Conservation (phyloP, 768 basidiomycete species). For the Russula earlei region DNA sequence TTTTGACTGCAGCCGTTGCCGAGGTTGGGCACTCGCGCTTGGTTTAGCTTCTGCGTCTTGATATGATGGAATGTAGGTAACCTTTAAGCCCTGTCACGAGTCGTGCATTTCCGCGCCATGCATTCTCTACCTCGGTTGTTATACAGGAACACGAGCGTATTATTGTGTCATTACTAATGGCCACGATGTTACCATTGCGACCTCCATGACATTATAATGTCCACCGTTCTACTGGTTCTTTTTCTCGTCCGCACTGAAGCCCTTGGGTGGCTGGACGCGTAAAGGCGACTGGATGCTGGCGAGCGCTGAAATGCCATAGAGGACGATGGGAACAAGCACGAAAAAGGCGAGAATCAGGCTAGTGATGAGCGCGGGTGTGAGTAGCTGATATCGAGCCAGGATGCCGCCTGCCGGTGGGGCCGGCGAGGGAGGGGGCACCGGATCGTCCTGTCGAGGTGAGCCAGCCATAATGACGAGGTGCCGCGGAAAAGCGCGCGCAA, state of each 20-base stretch:
- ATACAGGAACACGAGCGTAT: too few species aligned
- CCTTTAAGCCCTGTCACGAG: too few species aligned
- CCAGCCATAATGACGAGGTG: conserved; percentile 63
- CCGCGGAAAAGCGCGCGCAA: conserved; percentile 43
- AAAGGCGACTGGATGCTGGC: conserved; percentile 67
- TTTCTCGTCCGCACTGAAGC: conserved; percentile 58
- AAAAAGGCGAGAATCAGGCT: conserved; percentile 56
- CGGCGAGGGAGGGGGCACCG: conserved; percentile 17
- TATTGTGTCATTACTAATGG: too few species aligned
- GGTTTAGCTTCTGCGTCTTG: too few species aligned
- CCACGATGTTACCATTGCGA: neutral
- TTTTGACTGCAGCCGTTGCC: too few species aligned
- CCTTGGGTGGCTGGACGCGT: conserved; percentile 53
- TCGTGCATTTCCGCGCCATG: too few species aligned
- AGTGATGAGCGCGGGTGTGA: conserved; percentile 67
- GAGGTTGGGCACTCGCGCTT: too few species aligned
- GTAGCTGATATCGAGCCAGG: conserved; percentile 63
- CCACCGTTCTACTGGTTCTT: conserved; percentile 49
- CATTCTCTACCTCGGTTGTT: too few species aligned
- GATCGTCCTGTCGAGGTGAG: conserved; percentile 37
- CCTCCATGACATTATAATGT: neutral
- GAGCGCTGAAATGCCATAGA: conserved; percentile 55
- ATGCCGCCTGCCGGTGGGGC: conserved; percentile 46
- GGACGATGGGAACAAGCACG: conserved; percentile 54
- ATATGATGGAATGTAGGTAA: too few species aligned